Evolutionary conservation across 805 yeast species (phyloP).

Genomic region (Metschnikowia reukaufii): DNA sequence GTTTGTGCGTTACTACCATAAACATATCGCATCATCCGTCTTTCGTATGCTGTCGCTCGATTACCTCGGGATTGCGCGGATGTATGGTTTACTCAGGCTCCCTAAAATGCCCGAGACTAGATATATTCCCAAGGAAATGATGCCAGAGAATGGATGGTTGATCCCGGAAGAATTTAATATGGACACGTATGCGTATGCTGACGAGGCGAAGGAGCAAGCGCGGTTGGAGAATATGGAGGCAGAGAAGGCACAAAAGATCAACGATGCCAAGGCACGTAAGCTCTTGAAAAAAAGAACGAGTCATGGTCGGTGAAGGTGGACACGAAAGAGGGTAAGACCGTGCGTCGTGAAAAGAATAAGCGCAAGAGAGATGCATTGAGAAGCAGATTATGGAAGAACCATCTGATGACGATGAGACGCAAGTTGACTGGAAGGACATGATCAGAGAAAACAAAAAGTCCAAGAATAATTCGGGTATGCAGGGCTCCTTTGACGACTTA

Average conservation of each 20-base stretch:
- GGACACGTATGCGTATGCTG: conserved; percentile 65
- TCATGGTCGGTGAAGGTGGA: conserved; percentile 80
- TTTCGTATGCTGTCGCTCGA: conserved; percentile 75
- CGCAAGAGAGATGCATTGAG: conserved; percentile 70
- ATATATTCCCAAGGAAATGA: conserved; percentile 43
- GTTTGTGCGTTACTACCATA: conserved; percentile 77
- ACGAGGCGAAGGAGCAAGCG: conserved; percentile 59
- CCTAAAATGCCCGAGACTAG: conserved; percentile 94
- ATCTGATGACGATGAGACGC: conserved; percentile 42
- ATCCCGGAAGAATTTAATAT: conserved; percentile 56
- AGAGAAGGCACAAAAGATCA: conserved; percentile 36
- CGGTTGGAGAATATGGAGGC: conserved; percentile 60
- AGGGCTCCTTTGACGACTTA: conserved; percentile 61
- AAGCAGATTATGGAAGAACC: conserved; percentile 47
- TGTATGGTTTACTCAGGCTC: conserved; percentile 77
- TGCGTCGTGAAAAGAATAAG: conserved; percentile 67
- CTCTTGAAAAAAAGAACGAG: conserved; percentile 52
- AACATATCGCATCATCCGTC: conserved; percentile 85
- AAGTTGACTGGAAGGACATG: conserved; percentile 85
- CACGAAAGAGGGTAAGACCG: conserved; percentile 58
- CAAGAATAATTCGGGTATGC: conserved; percentile 43
- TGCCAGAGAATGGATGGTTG: conserved; percentile 78
- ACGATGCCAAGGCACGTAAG: conserved; percentile 43
- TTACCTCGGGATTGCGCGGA: conserved; percentile 65
- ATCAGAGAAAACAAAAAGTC: conserved; percentile 64